A percentile compares a stretch with the other conserved stretches of the same genome.
Conservation (phyloP, 345 rosid species). For the Kandelia obovata region DNA sequence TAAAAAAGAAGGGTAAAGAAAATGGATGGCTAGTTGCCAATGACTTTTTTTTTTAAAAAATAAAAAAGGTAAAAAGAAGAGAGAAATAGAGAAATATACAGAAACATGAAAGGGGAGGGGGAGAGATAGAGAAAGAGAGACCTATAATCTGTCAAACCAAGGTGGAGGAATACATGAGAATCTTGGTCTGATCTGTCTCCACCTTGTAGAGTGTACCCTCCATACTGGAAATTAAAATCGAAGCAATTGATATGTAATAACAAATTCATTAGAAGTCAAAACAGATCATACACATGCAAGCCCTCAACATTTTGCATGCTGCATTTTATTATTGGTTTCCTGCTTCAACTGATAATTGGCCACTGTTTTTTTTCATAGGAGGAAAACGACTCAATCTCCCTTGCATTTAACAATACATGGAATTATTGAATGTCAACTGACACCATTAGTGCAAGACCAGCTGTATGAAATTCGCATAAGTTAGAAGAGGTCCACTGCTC, state of each 20-base stretch:
- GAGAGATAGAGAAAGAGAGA: constrained; percentile 27
- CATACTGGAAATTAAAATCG: constrained; percentile 52
- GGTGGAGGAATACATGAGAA: constrained; percentile 52
- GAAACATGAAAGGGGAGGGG: no score
- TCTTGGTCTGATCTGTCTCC: constrained; percentile 36
- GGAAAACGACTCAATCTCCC: background rate
- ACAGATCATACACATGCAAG: background rate
- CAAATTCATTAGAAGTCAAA: constrained; percentile 2
- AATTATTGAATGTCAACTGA: background rate
- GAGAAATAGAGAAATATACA: no score
- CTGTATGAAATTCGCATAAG: no score
- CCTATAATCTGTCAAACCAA: constrained; percentile 92
- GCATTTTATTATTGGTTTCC: background rate
- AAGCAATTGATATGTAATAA: constrained; percentile 2
- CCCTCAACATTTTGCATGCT: background rate
- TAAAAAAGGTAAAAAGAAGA: no score
- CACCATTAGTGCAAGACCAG: no score
- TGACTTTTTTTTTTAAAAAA: background rate
- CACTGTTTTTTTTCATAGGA: background rate
- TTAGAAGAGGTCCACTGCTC: no score
- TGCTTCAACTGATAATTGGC: background rate
- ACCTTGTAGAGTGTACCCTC: constrained; percentile 44
- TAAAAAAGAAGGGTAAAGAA: background rate
- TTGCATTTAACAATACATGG: constrained; percentile 3
- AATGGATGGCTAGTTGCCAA: constrained; percentile 1